Conservation (phyloP, 208 protist genomes). For the Crithidia brevicula region DNA sequence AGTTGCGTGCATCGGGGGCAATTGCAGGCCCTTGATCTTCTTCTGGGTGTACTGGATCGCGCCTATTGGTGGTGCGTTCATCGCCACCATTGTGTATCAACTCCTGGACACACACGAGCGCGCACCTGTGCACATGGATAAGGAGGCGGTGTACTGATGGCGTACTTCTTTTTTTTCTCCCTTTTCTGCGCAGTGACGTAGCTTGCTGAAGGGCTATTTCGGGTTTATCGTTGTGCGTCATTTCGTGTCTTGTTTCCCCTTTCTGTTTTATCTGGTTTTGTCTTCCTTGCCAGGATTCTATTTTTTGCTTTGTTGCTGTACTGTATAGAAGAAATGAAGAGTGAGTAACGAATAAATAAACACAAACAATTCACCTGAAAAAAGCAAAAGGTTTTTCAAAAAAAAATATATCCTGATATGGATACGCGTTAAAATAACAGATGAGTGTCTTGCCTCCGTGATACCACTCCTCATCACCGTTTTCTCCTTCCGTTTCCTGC, state of each 20-base stretch:
- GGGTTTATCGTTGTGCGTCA: not conserved
- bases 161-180: not conserved
- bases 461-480: too few species aligned
- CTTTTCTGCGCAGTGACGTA: not conserved
- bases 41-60: slow-evolving; percentile 92
- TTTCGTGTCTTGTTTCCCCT: not conserved
- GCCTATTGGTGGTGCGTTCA: slow-evolving; percentile 74
- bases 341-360: not conserved
- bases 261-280: slow-evolving; percentile 1
- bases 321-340: slow-evolving; percentile 6
- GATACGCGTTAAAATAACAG: too few species aligned
- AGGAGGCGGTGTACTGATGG: slow-evolving; percentile 37
- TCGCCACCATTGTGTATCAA: slow-evolving; percentile 82
- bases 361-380: too few species aligned
- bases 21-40: slow-evolving; percentile 64
- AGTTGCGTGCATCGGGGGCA: slow-evolving; percentile 71
- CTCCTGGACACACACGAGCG: slow-evolving; percentile 80
- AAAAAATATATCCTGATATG: too few species aligned
- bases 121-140: slow-evolving; percentile 30
- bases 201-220: not conserved
- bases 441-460: too few species aligned
- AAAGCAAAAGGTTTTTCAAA: slow-evolving; percentile 8
- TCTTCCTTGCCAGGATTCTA: slow-evolving; percentile 1
- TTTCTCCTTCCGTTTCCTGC: too few species aligned
- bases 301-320: slow-evolving; percentile 7